phyloP scores from a whole-genome alignment of 805 yeast genomes.

The Cephaloascus fragrans region DNA sequence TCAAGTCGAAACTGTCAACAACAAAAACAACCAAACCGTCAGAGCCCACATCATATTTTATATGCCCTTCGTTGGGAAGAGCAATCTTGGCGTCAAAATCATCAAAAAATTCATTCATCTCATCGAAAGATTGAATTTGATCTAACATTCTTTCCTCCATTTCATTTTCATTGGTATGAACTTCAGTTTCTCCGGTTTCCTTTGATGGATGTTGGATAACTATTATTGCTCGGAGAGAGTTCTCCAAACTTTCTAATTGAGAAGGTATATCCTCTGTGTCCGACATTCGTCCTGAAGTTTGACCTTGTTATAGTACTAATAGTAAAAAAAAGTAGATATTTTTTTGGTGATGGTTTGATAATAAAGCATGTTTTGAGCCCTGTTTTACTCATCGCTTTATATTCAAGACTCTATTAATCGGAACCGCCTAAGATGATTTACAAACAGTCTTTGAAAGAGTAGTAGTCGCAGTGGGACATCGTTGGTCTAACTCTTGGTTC shows the following conservation, averaged over 20 bases:
- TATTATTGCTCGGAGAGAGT: slow-evolving; percentile 34
- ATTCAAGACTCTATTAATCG: no score
- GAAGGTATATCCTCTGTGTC: slow-evolving; percentile 2
- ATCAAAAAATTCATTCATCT: slow-evolving; percentile 43
- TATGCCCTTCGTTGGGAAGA: slow-evolving; percentile 42
- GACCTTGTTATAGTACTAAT: no score
- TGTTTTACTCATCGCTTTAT: no score
- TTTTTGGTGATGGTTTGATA: no score
- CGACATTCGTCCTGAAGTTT: no score
- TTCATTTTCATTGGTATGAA: slow-evolving; percentile 30
- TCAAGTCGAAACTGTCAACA: slow-evolving; percentile 31
- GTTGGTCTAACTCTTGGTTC: no score
- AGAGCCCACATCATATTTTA: slow-evolving; percentile 52
- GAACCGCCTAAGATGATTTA: no score
- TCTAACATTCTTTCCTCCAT: slow-evolving; percentile 39
- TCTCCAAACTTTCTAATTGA: slow-evolving; percentile 18
- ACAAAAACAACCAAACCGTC: slow-evolving; percentile 50
- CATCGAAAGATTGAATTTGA: slow-evolving; percentile 33
- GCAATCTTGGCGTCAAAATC: slow-evolving; percentile 41
- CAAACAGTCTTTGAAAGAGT: no score
- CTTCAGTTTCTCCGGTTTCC: slow-evolving; percentile 4
- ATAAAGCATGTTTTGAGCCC: no score
- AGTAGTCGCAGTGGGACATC: no score
- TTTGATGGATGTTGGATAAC: slow-evolving; percentile 24
- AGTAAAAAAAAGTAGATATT: no score